Evolutionary conservation across 805 yeast genomes (phyloP).

Genomic region (Myxozyma geophila): DNA sequence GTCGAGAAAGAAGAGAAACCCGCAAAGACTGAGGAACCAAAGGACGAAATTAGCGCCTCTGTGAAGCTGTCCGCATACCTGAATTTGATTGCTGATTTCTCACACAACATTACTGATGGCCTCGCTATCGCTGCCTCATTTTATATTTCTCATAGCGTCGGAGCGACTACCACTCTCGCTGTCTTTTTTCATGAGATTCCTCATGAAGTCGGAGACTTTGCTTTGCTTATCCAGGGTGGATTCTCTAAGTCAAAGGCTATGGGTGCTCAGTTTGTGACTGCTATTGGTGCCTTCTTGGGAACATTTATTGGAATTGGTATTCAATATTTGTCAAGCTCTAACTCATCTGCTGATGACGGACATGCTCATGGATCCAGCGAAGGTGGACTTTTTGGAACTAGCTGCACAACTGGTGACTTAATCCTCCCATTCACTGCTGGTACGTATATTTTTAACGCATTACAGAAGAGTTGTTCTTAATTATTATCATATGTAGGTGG

Average conservation of each 20-base stretch:
- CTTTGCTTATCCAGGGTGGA: constrained; percentile 70
- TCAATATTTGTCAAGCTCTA: constrained; percentile 34
- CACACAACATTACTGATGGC: constrained; percentile 80
- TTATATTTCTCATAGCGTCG: constrained; percentile 61
- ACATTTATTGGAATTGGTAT: constrained; percentile 66
- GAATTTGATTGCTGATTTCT: constrained; percentile 69
- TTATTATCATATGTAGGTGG: constrained; percentile 48
- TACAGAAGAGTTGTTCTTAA: too few relatives aligned
- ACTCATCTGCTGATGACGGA: constrained; percentile 22
- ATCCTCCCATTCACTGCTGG: constrained; percentile 78
- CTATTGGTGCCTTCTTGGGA: constrained; percentile 67
- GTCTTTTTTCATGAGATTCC: constrained; percentile 80
- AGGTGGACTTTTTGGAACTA: constrained; percentile 56
- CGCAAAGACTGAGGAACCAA: not conserved
- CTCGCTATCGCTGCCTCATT: constrained; percentile 74
- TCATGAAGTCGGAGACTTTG: constrained; percentile 82
- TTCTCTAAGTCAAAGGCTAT: constrained; percentile 68
- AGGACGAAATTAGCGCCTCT: constrained; percentile 37
- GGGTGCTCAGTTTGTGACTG: constrained; percentile 68
- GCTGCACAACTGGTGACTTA: constrained; percentile 55
- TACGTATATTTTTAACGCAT: constrained; percentile 6
- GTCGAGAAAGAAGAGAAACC: not conserved
- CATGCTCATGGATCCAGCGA: constrained; percentile 14
- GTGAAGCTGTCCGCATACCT: constrained; percentile 61
- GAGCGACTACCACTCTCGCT: constrained; percentile 71